Conservation (phyloP, 2,329 filamentous ascomycete genomes). For the Huntiella bhutanensis region DNA sequence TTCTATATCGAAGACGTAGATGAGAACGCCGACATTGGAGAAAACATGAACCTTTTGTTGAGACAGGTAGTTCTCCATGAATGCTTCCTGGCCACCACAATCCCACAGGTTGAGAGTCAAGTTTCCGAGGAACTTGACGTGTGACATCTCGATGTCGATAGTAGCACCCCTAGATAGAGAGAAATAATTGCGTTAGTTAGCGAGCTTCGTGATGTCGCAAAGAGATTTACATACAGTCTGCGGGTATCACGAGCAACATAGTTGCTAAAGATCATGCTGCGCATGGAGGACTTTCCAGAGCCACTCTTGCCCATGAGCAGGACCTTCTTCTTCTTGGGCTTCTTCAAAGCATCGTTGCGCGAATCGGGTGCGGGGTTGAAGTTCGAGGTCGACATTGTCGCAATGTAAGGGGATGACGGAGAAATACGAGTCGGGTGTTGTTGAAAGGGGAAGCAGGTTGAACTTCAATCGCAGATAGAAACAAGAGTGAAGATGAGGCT, state of each 20-base stretch:
- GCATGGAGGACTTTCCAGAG: slow-evolving; percentile 95
- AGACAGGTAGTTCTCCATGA: slow-evolving; percentile 95
- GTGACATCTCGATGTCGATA: slow-evolving; percentile 94
- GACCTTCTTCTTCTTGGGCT: slow-evolving; percentile 72
- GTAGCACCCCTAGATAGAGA: slow-evolving; percentile 49
- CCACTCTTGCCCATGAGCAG: slow-evolving; percentile 89
- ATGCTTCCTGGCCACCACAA: slow-evolving; percentile 94
- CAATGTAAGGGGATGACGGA: too few relatives aligned
- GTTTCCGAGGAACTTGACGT: slow-evolving; percentile 97
- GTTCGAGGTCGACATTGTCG: slow-evolving; percentile 1
- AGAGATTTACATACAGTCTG: slow-evolving; percentile 37
- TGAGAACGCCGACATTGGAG: slow-evolving; percentile 85
- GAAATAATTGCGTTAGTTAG: not conserved
- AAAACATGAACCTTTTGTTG: slow-evolving; percentile 94
- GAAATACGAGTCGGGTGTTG: too few relatives aligned
- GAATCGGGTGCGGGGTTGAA: slow-evolving; percentile 8
- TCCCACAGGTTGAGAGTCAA: slow-evolving; percentile 96
- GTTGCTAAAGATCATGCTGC: slow-evolving; percentile 97
- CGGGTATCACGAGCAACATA: slow-evolving; percentile 94
- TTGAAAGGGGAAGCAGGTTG: too few relatives aligned
- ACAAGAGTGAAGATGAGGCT: too few relatives aligned
- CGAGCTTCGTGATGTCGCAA: not conserved
- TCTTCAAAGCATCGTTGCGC: slow-evolving; percentile 32
- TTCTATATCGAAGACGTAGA: slow-evolving; percentile 98
- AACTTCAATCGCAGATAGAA: too few relatives aligned